Conservation (phyloP, 176 grass and related monocot species). For the Bothriochloa decipiens region DNA sequence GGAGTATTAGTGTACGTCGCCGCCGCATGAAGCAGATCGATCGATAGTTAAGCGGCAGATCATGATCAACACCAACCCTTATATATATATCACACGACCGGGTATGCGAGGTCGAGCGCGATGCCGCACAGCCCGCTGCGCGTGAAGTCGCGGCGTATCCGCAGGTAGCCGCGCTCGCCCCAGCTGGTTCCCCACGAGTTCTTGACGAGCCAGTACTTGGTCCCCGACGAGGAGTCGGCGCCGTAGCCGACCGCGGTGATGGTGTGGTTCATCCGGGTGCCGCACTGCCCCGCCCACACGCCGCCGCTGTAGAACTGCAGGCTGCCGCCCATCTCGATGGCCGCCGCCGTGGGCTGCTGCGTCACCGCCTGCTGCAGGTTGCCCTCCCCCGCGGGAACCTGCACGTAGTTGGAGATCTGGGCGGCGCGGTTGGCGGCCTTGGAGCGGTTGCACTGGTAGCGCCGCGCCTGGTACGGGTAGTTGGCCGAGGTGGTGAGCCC, state of each 20-base stretch:
- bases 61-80: too few species aligned
- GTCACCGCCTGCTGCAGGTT: constrained; percentile 36
- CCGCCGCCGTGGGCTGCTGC: constrained; percentile 47
- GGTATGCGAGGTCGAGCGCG: constrained; percentile 43
- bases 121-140: constrained; percentile 30
- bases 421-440: not conserved
- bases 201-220: constrained; percentile 54
- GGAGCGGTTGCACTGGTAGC: constrained; percentile 5
- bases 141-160: constrained; percentile 18
- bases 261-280: constrained; percentile 39
- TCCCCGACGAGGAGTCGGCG: constrained; percentile 6
- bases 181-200: constrained; percentile 41
- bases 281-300: constrained; percentile 52
- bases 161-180: constrained; percentile 44
- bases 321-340: constrained; percentile 42
- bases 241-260: constrained; percentile 61
- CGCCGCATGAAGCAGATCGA: too few species aligned
- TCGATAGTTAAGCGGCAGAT: too few species aligned
- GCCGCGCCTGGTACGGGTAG: constrained; percentile 51
- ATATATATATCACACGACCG: not conserved
- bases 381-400: constrained; percentile 23
- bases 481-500: constrained; percentile 34
- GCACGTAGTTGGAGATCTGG: constrained; percentile 21
- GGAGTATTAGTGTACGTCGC: too few species aligned
- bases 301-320: constrained; percentile 57